Conservation (phyloP, 306 rosid species). For the Glycine soja region DNA sequence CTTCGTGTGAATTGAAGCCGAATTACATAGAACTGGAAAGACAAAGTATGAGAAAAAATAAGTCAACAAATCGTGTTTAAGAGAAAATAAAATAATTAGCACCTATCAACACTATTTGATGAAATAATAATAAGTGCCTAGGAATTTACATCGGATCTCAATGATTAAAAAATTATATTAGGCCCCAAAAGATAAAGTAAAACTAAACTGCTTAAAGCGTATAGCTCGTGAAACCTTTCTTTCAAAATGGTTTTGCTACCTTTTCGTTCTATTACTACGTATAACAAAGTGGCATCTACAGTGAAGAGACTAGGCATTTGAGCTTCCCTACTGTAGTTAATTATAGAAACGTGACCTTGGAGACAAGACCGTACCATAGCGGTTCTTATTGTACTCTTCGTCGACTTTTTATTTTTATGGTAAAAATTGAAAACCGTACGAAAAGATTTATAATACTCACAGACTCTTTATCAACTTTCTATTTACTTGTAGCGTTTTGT, state of each 20-base stretch:
- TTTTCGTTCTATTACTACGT: conserved; percentile 23
- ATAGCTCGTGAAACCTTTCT: background rate
- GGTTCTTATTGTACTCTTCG: no score
- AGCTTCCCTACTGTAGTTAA: background rate
- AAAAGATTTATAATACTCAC: no score
- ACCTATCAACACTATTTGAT: background rate
- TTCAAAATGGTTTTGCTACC: background rate
- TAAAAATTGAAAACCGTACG: no score
- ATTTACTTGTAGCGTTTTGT: no score
- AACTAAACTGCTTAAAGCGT: conserved; percentile 1
- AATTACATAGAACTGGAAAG: background rate
- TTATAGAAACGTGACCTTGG: background rate
- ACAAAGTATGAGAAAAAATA: background rate
- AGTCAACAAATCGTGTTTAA: background rate
- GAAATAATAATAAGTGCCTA: background rate
- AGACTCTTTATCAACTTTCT: no score
- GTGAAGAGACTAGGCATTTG: background rate
- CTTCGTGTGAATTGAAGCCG: no score
- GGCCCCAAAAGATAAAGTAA: background rate
- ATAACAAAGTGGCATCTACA: conserved; percentile 40
- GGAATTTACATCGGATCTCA: background rate
- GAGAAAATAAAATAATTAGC: background rate
- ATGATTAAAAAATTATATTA: background rate
- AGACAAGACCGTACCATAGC: no score
- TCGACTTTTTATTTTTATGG: no score